Evolutionary conservation across 768 basidiomycete species (phyloP).

Genomic region (Suillus weaverae): DNA sequence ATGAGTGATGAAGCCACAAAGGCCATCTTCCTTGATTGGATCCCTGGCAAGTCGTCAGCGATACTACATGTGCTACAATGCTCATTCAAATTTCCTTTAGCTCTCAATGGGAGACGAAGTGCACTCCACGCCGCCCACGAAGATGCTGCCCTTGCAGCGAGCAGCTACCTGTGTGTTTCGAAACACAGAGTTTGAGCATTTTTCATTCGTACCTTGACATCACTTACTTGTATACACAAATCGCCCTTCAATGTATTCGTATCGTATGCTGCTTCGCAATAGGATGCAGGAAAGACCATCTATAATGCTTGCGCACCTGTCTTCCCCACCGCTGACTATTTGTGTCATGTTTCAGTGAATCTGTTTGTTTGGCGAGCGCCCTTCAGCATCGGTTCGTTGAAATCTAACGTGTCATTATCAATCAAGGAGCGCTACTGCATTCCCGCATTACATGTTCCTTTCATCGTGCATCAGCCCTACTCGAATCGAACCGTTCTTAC

Average conservation of each 20-base stretch:
- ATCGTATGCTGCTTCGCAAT: neutral
- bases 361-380: too few relatives aligned
- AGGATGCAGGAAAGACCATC: too few relatives aligned
- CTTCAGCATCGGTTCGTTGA: too few relatives aligned
- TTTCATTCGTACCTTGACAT: neutral
- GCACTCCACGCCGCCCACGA: neutral
- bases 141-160: neutral
- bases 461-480: too few relatives aligned
- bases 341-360: too few relatives aligned
- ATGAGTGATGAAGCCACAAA: neutral
- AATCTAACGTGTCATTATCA: too few relatives aligned
- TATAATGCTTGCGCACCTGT: too few relatives aligned
- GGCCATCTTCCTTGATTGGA: neutral
- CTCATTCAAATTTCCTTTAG: neutral
- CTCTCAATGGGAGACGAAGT: neutral
- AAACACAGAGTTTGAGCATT: neutral
- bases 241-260: neutral
- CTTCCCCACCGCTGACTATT: too few relatives aligned
- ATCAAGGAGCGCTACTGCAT: too few relatives aligned
- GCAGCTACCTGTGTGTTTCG: neutral
- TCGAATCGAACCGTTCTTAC: too few relatives aligned
- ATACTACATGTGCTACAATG: neutral
- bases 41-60: neutral
- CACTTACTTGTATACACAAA: neutral
- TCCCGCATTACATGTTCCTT: too few relatives aligned